Conservation (phyloP, 805 yeast genomes). For the Myxozyma kluyveri region DNA sequence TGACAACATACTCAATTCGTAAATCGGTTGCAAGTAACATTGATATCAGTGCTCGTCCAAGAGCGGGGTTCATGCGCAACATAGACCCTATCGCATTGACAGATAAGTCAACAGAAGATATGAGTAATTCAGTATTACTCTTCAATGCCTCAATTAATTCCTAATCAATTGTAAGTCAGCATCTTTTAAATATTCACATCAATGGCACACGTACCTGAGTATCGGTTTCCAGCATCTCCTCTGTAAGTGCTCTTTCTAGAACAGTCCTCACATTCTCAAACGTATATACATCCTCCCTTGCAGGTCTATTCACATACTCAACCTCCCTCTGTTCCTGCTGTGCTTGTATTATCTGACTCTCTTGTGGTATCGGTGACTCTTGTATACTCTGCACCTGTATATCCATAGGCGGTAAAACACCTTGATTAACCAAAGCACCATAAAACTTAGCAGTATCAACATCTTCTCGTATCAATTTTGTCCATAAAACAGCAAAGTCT, state of each 20-base stretch:
- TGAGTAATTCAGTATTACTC: conserved; percentile 9
- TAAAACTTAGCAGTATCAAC: conserved; percentile 12
- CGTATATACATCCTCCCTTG: background rate
- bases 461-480: conserved; percentile 11
- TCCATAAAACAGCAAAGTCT: conserved; percentile 9
- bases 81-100: conserved; percentile 15
- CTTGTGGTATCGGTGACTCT: background rate
- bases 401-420: conserved; percentile 15
- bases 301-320: background rate
- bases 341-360: background rate
- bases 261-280: conserved; percentile 1
- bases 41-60: conserved; percentile 17
- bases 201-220: conserved; percentile 8
- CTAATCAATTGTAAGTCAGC: background rate
- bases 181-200: background rate
- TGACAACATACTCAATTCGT: conserved; percentile 13
- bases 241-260: conserved; percentile 7
- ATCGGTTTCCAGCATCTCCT: conserved; percentile 15
- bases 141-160: conserved; percentile 4
- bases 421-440: conserved; percentile 22
- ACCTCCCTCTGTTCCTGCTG: background rate
- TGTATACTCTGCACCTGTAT: background rate
- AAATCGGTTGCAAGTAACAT: conserved; percentile 13
- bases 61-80: conserved; percentile 12
- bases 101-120: conserved; percentile 20